Evolutionary conservation across 2,329 filamentous ascomycete species (phyloP).

Genomic region (Colletotrichum limetticola): DNA sequence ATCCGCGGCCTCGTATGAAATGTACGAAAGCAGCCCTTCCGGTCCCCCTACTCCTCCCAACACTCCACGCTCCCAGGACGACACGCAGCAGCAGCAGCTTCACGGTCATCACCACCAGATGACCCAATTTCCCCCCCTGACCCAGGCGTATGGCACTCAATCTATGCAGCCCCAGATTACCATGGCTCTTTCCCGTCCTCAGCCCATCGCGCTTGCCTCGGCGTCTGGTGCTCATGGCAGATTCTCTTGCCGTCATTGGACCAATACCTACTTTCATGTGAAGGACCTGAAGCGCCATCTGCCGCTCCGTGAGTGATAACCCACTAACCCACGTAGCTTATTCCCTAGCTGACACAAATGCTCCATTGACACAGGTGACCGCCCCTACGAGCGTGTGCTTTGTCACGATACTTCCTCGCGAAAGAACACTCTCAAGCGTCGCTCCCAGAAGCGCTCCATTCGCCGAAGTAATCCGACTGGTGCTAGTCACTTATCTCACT

Average conservation of each 20-base stretch:
- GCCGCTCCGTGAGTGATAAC: constrained; percentile 82
- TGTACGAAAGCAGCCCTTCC: constrained; percentile 70
- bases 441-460: constrained; percentile 99
- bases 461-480: constrained; percentile 95
- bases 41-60: constrained; percentile 72
- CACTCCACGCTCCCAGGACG: constrained; percentile 65
- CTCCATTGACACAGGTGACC: constrained; percentile 87
- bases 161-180: constrained; percentile 76
- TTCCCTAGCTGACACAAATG: constrained; percentile 30
- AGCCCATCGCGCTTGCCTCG: constrained; percentile 80
- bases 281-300: constrained; percentile 99
- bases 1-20: constrained; percentile 58
- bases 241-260: constrained; percentile 97
- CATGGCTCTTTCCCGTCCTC: constrained; percentile 75
- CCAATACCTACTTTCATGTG: constrained; percentile 96
- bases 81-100: constrained; percentile 59
- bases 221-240: constrained; percentile 84
- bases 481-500: constrained; percentile 92
- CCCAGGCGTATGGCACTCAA: constrained; percentile 66
- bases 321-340: constrained; percentile 9
- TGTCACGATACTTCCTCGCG: constrained; percentile 98
- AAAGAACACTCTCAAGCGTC: constrained; percentile 97
- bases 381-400: constrained; percentile 97
- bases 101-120: constrained; percentile 64
- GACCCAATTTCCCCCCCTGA: constrained; percentile 65